Conservation (phyloP, 768 basidiomycete species). For the Fomitopsis pulvina region DNA sequence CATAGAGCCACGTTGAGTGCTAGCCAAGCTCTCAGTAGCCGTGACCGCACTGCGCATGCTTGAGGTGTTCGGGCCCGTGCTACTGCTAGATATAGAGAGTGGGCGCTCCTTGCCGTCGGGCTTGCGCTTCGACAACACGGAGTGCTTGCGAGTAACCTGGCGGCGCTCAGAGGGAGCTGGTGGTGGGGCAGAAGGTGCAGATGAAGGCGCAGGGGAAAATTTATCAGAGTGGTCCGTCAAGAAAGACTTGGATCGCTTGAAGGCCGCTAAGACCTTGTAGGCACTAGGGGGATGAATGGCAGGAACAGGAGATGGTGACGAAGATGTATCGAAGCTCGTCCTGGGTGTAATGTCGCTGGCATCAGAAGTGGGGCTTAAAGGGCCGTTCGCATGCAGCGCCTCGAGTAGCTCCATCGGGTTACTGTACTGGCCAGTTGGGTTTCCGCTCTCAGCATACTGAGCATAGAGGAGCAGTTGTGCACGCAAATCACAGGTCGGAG, state of each 20-base stretch:
- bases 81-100: conserved; percentile 52
- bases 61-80: conserved; percentile 42
- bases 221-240: conserved; percentile 23
- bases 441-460: conserved; percentile 68
- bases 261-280: conserved; percentile 60
- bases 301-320: conserved; percentile 25
- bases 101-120: conserved; percentile 39
- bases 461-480: conserved; percentile 75
- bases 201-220: conserved; percentile 18
- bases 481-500: conserved; percentile 77
- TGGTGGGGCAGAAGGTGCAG: conserved; percentile 29
- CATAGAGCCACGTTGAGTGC: conserved; percentile 27
- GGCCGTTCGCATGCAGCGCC: conserved; percentile 25
- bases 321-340: conserved; percentile 37
- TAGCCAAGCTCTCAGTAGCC: conserved; percentile 37
- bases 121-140: conserved; percentile 30
- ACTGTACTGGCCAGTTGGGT: conserved; percentile 44
- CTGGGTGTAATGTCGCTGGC: conserved; percentile 36
- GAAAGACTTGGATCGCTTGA: conserved; percentile 60
- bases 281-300: conserved; percentile 50
- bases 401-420: conserved; percentile 43
- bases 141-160: conserved; percentile 24
- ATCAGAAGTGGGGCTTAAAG: conserved; percentile 48
- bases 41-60: conserved; percentile 56
- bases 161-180: conserved; percentile 3